Evolutionary conservation across 306 rosid genomes (phyloP).

Genomic region (Rosa rugosa): DNA sequence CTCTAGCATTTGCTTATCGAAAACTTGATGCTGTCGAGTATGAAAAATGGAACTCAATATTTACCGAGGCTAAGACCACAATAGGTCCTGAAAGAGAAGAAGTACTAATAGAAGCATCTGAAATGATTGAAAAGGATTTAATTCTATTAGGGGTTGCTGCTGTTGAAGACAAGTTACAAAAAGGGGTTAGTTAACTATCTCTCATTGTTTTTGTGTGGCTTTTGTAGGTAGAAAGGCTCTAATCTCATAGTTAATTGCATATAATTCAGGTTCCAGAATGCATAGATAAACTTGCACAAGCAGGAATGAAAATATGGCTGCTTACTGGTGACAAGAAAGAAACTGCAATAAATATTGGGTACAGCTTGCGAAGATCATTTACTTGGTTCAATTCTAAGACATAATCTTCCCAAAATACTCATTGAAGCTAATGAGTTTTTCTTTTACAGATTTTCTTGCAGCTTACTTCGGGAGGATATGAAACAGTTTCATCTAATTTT

Average conservation of each 20-base stretch:
- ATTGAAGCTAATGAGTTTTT: not conserved
- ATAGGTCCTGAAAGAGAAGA: slow-evolving; percentile 26
- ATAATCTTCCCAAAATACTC: not conserved
- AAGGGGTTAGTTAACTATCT: slow-evolving; percentile 25
- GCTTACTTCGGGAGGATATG: slow-evolving; percentile 36
- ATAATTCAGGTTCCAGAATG: slow-evolving; percentile 40
- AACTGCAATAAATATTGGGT: slow-evolving; percentile 46
- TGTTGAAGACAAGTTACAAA: slow-evolving; percentile 39
- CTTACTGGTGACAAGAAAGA: slow-evolving; percentile 44
- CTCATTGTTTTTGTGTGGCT: not conserved
- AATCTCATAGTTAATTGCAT: not conserved
- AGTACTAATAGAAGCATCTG: slow-evolving; percentile 26
- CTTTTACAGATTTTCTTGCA: slow-evolving; percentile 35
- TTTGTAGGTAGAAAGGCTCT: not conserved
- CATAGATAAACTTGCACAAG: slow-evolving; percentile 36
- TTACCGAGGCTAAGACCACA: slow-evolving; percentile 26
- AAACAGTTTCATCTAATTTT: slow-evolving; percentile 28
- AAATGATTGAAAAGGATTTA: slow-evolving; percentile 32
- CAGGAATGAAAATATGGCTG: slow-evolving; percentile 37
- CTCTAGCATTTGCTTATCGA: slow-evolving; percentile 35
- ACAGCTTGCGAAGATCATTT: not conserved
- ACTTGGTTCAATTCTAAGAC: not conserved
- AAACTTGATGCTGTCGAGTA: slow-evolving; percentile 25
- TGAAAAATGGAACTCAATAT: slow-evolving; percentile 25
- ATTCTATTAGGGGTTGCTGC: slow-evolving; percentile 33